phyloP scores from a whole-genome alignment of 805 yeast species.

The Candida corydali region DNA sequence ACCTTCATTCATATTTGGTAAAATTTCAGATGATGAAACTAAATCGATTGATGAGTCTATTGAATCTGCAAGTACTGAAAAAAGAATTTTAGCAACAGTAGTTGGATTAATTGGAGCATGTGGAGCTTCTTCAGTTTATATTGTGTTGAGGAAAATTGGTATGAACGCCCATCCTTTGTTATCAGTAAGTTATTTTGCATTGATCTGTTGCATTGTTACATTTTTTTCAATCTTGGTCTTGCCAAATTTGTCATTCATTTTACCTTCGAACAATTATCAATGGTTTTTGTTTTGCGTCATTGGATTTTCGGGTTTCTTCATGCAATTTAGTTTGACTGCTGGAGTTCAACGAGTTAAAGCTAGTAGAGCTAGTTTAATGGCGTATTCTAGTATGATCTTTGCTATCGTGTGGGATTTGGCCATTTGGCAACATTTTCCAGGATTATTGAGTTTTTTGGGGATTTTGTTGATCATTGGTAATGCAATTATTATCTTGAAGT shows the following conservation, averaged over 20 bases:
- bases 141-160: conserved; percentile 72
- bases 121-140: conserved; percentile 68
- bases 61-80: conserved; percentile 51
- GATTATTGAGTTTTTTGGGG: conserved; percentile 64
- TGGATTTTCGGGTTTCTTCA: conserved; percentile 76
- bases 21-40: conserved; percentile 24
- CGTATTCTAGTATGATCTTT: conserved; percentile 72
- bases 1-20: conserved; percentile 69
- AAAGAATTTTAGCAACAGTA: conserved; percentile 56
- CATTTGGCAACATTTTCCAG: conserved; percentile 73
- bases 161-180: conserved; percentile 74
- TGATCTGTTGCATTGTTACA: conserved; percentile 54
- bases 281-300: conserved; percentile 60
- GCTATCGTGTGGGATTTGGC: conserved; percentile 72
- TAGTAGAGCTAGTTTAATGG: conserved; percentile 68
- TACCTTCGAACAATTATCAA: conserved; percentile 59
- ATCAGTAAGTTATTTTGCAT: conserved; percentile 73
- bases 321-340: conserved; percentile 75
- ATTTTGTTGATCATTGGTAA: conserved; percentile 61
- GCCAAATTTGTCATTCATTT: conserved; percentile 56
- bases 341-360: conserved; percentile 83
- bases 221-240: conserved; percentile 46
- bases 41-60: conserved; percentile 28
- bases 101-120: conserved; percentile 64
- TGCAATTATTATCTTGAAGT: conserved; percentile 49